Evolutionary conservation across 1,284 basidiomycete genomes (phyloP), one percentile per base, ranked within the genome.

Genomic region (Cutaneotrichosporon dermatis): DNA sequence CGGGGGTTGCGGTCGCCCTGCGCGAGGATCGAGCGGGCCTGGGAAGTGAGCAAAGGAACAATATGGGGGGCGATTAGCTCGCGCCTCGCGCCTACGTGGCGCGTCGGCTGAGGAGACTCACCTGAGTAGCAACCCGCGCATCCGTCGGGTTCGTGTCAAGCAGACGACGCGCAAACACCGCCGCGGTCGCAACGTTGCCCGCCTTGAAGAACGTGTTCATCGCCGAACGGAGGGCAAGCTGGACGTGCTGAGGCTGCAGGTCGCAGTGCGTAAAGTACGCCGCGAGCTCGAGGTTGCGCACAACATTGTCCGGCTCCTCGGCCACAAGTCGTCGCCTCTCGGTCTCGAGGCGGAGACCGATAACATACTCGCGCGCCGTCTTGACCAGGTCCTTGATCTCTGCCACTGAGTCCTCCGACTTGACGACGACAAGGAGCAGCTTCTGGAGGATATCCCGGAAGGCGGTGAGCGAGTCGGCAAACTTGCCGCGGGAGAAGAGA

Each of bases 191-290:
- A 63, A 90, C 87, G 76, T 98, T 99, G 72, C 93, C 93, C 0
- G 91, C 93, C 79, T 94, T 97, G 15, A 87, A 84, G 74, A 96
- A 97, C 15, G 88, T 87, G 59, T 84, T 84, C 76, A 97, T 96
- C 0, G 96, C 96, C 64, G 88, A 93, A 52, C 96, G 87, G 57
- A 99, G 81, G 0, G 96, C 94, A 67, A 99, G 88, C 73, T 93
- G 90, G 78, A 90, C 79, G 75, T 99, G 95, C 10, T 86, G 83
- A 4, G 91, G 84, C 79, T 93, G 90, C 63, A 98, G 80, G 69
- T 88, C 83, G 76, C 92, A 94, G 71, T 96, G 92, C 4, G 95
- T 94, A 79, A 99, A 98, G 80, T 97, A 96, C 1, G 93, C 94
- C 0, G 95, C 95, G 10, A 99, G 85, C 76, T 99, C 96, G 62